A percentile compares a stretch with the other conserved stretches of the same genome.
Evolutionary conservation across 192 early-diverging fungal species (phyloP).

Genomic region (Piromyces sp.): DNA sequence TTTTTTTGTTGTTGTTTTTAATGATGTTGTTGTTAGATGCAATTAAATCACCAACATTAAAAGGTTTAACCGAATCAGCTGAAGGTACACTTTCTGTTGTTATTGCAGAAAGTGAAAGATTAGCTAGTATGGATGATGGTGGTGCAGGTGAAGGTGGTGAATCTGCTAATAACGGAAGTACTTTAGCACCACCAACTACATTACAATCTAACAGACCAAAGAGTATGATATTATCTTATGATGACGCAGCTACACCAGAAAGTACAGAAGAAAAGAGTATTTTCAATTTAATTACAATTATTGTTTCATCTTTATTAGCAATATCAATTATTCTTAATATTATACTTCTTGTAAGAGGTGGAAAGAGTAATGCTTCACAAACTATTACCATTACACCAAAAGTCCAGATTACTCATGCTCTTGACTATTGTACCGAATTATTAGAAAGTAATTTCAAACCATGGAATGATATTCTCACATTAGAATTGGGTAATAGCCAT

Average conservation of each 20-base stretch:
- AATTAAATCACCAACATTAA: not conserved
- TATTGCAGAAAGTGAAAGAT: not conserved
- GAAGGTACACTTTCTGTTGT: not conserved
- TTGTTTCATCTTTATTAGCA: not conserved
- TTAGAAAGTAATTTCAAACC: not conserved
- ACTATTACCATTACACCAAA: not conserved
- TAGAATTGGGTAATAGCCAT: not conserved
- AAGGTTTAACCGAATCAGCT: not conserved
- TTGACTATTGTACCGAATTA: not conserved
- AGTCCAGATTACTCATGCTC: not conserved
- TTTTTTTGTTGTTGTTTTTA: too few relatives aligned
- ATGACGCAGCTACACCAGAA: not conserved
- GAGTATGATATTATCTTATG: not conserved
- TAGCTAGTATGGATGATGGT: not conserved
- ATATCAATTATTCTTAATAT: not conserved
- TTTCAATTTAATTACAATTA: not conserved
- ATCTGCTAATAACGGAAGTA: too few relatives aligned
- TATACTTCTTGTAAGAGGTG: not conserved
- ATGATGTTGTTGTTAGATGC: not conserved
- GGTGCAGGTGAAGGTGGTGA: not conserved
- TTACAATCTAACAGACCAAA: too few relatives aligned
- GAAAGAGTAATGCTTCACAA: not conserved
- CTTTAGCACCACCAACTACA: too few relatives aligned
- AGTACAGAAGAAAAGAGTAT: not conserved
- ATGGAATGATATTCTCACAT: not conserved